These are phyloP conservation scores for Kodamaea leandrae DNA, from an alignment of 805 yeast species.

Conservation along the genomic window DNA sequence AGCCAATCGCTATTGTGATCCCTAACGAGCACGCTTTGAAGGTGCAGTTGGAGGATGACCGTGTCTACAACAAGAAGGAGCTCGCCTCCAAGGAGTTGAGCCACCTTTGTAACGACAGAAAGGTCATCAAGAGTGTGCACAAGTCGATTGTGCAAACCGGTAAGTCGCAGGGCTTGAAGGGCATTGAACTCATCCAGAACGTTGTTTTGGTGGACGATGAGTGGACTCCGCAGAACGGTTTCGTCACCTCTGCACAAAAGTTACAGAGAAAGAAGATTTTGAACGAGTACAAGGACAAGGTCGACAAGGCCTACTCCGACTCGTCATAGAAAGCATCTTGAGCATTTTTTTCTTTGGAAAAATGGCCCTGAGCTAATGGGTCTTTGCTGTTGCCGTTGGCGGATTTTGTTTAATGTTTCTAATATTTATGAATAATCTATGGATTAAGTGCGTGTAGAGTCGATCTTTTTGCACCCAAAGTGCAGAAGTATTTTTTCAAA, in stretches of 20 bases:
- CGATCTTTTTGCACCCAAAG: not conserved
- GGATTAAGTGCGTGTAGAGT: not conserved
- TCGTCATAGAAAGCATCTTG: constrained; percentile 6
- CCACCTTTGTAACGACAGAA: constrained; percentile 54
- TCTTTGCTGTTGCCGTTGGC: not conserved
- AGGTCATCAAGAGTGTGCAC: constrained; percentile 52
- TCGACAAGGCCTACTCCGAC: constrained; percentile 58
- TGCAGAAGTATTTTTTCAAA: no score
- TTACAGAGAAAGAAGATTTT: constrained; percentile 90
- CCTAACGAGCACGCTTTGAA: constrained; percentile 71
- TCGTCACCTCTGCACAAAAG: constrained; percentile 92
- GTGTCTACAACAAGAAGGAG: constrained; percentile 46
- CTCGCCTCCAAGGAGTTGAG: constrained; percentile 43
- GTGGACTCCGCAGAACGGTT: constrained; percentile 98
- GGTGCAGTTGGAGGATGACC: constrained; percentile 51
- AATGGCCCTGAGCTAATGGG: no score
- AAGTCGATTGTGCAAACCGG: constrained; percentile 71
- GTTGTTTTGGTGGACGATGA: constrained; percentile 79
- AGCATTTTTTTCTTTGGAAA: not conserved
- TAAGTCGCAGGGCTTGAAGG: constrained; percentile 71
- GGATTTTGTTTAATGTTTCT: not conserved
- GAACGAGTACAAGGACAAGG: constrained; percentile 60
- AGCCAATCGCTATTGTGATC: constrained; percentile 87
- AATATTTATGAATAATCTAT: not conserved
- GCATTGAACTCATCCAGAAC: constrained; percentile 83